Percentiles rank a stretch among this genome's conserved stretches.
These are phyloP conservation scores for Lichtheimia hyalospora DNA, from an alignment of 371 early-diverging fungal species.

Conservation along the genomic window DNA sequence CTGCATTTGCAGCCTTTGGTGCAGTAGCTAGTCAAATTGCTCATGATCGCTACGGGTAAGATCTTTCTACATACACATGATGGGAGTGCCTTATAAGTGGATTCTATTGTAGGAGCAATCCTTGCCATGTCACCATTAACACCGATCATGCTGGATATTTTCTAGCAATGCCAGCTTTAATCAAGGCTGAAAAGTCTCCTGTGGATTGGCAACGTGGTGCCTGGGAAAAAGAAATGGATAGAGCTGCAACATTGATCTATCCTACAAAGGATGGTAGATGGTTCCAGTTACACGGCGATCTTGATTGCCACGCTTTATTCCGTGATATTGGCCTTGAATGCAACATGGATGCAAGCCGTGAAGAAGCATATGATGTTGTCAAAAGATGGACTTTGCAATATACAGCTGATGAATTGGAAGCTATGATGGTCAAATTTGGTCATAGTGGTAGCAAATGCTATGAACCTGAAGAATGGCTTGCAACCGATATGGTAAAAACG, in stretches of 20 bases:
- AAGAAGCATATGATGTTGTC: slow-evolving; percentile 3
- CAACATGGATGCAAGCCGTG: background rate
- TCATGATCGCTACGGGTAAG: slow-evolving; percentile 8
- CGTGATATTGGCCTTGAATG: slow-evolving; percentile 5
- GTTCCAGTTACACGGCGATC: slow-evolving; percentile 15
- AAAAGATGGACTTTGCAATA: background rate
- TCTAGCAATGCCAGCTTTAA: background rate
- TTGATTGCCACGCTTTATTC: background rate
- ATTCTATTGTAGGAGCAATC: background rate
- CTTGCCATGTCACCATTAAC: slow-evolving; percentile 1
- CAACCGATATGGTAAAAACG: slow-evolving; percentile 8
- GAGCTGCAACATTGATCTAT: slow-evolving; percentile 8
- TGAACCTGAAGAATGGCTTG: slow-evolving; percentile 14
- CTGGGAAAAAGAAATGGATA: background rate
- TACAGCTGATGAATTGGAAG: slow-evolving; percentile 11
- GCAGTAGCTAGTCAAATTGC: slow-evolving; percentile 10
- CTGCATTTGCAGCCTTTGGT: slow-evolving; percentile 4
- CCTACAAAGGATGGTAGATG: slow-evolving; percentile 15
- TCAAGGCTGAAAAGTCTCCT: background rate
- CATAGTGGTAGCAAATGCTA: slow-evolving; percentile 14
- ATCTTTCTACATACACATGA: background rate
- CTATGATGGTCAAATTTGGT: slow-evolving; percentile 8
- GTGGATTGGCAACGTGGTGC: slow-evolving; percentile 8
- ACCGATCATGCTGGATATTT: slow-evolving; percentile 11
- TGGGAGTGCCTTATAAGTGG: too few relatives aligned